Conservation (phyloP, 345 rosid species). For the Salix brachista region DNA sequence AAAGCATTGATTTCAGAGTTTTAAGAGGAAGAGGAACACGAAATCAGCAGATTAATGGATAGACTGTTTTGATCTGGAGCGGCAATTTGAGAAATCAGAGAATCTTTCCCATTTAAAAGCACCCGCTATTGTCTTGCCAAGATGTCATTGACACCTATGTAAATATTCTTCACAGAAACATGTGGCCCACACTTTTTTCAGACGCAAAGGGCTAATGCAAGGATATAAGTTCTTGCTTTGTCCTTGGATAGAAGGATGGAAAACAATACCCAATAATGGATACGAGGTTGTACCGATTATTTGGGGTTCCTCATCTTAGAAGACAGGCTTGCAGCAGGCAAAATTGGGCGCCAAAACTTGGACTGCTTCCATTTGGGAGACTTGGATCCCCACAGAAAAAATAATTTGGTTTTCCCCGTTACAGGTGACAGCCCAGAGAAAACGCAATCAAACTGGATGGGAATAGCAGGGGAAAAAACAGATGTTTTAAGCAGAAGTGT, state of each 20-base stretch:
- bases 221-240: neutral
- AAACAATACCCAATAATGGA: neutral
- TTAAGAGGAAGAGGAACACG: neutral
- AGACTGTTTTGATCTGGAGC: neutral
- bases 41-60: neutral
- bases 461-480: neutral
- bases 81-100: neutral
- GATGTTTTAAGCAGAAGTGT: neutral
- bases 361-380: neutral
- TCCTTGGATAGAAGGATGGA: neutral
- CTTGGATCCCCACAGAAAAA: neutral
- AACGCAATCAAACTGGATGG: neutral
- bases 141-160: neutral
- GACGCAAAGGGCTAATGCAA: neutral
- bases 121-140: no score
- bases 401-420: neutral
- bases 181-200: neutral
- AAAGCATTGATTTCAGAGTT: neutral
- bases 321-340: neutral
- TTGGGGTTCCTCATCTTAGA: neutral
- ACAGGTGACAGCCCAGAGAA: neutral
- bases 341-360: neutral
- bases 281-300: no score
- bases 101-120: neutral
- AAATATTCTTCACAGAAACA: neutral